phyloP scores from a whole-genome alignment of 140 eudicot genomes.

The Artemisia princeps region DNA sequence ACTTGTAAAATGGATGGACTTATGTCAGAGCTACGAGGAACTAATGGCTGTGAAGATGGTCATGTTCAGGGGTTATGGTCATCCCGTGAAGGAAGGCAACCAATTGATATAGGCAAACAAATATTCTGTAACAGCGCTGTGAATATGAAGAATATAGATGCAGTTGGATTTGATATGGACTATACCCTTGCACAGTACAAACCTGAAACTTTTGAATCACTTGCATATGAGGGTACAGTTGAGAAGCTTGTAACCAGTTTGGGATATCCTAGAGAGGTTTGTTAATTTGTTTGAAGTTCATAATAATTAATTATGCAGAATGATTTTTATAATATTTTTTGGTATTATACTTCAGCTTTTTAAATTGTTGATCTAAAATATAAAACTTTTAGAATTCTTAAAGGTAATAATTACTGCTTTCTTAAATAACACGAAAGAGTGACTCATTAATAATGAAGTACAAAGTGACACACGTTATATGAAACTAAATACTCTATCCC shows the following conservation, averaged over 20 bases:
- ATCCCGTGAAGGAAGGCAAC: conserved; percentile 50
- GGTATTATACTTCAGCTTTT: background rate
- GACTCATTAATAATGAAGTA: too few species aligned
- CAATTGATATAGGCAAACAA: conserved; percentile 59
- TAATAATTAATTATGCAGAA: conserved; percentile 1
- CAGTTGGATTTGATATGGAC: conserved; percentile 96
- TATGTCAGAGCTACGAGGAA: conserved; percentile 21
- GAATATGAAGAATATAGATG: conserved; percentile 79
- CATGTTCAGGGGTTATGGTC: conserved; percentile 54
- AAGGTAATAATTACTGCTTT: too few species aligned
- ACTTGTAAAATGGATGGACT: conserved; percentile 41
- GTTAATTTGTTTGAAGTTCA: conserved; percentile 20
- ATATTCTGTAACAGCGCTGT: conserved; percentile 86
- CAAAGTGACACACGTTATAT: too few species aligned
- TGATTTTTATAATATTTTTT: background rate
- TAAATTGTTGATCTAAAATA: background rate
- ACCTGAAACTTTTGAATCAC: conserved; percentile 86
- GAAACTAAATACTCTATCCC: too few species aligned
- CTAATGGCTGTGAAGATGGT: conserved; percentile 28
- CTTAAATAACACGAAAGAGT: too few species aligned
- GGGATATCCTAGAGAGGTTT: conserved; percentile 80
- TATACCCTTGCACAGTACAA: conserved; percentile 89
- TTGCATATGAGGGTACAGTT: conserved; percentile 85
- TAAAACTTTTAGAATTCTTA: too few species aligned
- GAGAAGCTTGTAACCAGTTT: conserved; percentile 69